Conservation (phyloP, 768 basidiomycete genomes). For the Trametes cubensis region DNA sequence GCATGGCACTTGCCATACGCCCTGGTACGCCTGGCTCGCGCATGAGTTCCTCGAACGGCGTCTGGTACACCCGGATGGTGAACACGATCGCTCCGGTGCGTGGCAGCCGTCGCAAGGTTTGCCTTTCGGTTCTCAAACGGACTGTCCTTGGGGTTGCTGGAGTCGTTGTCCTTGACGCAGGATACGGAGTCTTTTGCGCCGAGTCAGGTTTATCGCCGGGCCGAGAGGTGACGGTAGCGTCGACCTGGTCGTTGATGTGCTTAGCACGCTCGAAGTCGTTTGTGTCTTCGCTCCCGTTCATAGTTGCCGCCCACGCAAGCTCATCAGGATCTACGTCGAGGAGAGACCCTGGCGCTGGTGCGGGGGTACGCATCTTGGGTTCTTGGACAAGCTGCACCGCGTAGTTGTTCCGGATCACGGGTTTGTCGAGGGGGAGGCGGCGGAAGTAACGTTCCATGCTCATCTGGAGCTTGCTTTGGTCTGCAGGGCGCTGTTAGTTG, state of each 20-base stretch:
- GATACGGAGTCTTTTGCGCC: not conserved
- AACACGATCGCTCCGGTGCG: constrained; percentile 67
- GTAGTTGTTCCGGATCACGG: constrained; percentile 75
- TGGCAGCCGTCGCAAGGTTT: constrained; percentile 66
- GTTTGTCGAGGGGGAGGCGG: constrained; percentile 65
- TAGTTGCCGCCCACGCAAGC: constrained; percentile 62
- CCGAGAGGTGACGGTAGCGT: not conserved
- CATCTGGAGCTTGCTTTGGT: constrained; percentile 58
- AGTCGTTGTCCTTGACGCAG: constrained; percentile 8
- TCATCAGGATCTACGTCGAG: constrained; percentile 60
- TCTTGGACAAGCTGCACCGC: constrained; percentile 45
- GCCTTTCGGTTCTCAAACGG: constrained; percentile 63
- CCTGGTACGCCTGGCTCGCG: constrained; percentile 61
- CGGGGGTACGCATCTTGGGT: constrained; percentile 14
- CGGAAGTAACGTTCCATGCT: constrained; percentile 75
- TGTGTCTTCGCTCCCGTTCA: constrained; percentile 55
- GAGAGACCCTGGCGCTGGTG: constrained; percentile 23
- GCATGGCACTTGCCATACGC: constrained; percentile 62
- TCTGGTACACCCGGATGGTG: constrained; percentile 68
- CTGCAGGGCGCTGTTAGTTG: constrained; percentile 6
- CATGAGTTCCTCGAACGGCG: constrained; percentile 52
- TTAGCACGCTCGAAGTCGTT: constrained; percentile 25
- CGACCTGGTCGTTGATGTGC: constrained; percentile 18
- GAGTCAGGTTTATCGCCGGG: not conserved
- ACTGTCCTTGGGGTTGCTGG: constrained; percentile 37